These are phyloP conservation scores for Cadophora sp. DNA, from an alignment of 2,329 filamentous ascomycete genomes.

Conservation along the genomic window DNA sequence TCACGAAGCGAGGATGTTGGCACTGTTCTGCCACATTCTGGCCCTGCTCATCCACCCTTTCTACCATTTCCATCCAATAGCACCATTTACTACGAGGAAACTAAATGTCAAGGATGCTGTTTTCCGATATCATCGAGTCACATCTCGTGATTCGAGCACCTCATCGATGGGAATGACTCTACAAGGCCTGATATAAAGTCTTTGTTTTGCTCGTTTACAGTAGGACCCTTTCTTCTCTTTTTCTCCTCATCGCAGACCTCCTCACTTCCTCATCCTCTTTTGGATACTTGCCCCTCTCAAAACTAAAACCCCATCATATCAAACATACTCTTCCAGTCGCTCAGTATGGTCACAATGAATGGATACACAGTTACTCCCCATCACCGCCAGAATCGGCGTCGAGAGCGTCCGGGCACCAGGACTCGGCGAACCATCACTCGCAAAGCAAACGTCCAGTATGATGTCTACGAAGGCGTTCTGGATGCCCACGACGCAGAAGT, in stretches of 20 bases:
- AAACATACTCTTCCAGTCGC: slow-evolving; percentile 10
- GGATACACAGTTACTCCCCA: slow-evolving; percentile 34
- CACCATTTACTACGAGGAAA: neutral
- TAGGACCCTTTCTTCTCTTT: slow-evolving; percentile 11
- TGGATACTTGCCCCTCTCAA: slow-evolving; percentile 15
- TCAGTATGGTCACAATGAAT: slow-evolving; percentile 35
- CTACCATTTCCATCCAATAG: slow-evolving; percentile 2
- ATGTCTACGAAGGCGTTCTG: slow-evolving; percentile 38
- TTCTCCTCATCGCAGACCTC: slow-evolving; percentile 38
- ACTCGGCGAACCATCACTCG: slow-evolving; percentile 40
- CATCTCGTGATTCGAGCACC: slow-evolving; percentile 28
- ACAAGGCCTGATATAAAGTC: slow-evolving; percentile 32
- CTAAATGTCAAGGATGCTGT: neutral
- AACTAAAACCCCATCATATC: slow-evolving; percentile 1
- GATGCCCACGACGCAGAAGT: slow-evolving; percentile 38
- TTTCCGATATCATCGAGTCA: slow-evolving; percentile 32
- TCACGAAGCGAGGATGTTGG: slow-evolving; percentile 1
- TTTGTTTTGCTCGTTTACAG: slow-evolving; percentile 20
- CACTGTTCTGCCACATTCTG: neutral
- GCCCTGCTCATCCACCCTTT: neutral
- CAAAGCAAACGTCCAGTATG: slow-evolving; percentile 35
- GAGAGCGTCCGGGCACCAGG: slow-evolving; percentile 43
- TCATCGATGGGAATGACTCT: slow-evolving; percentile 31
- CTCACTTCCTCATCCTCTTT: slow-evolving; percentile 26
- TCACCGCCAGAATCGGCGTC: slow-evolving; percentile 42